These are phyloP conservation scores for Fragosphaeria purpurea DNA, from an alignment of 2,329 filamentous ascomycete genomes.

Conservation along the genomic window DNA sequence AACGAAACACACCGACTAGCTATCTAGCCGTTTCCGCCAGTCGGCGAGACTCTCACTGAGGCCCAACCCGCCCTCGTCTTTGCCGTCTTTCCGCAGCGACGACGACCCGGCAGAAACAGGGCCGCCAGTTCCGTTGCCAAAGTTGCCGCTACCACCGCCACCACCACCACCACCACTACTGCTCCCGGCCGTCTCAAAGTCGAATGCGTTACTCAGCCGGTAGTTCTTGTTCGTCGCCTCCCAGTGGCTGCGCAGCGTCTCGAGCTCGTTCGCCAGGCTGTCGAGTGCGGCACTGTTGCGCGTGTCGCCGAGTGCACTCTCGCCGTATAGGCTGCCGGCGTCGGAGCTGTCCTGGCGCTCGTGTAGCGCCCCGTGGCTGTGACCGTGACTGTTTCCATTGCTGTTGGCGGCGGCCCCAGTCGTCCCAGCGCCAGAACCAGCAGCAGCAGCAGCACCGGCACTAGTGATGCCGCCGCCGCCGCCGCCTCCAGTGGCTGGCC, in stretches of 20 bases:
- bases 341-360: conserved; percentile 47
- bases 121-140: not conserved
- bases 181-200: conserved; percentile 52
- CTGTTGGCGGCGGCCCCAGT: conserved; percentile 20
- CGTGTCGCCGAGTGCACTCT: conserved; percentile 38
- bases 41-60: conserved; percentile 65
- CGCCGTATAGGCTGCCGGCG: conserved; percentile 52
- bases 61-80: conserved; percentile 34
- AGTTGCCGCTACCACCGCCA: conserved; percentile 8
- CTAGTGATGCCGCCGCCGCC: too few relatives aligned
- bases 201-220: conserved; percentile 78
- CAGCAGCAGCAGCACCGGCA: too few relatives aligned
- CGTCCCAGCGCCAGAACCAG: too few relatives aligned
- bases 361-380: conserved; percentile 25
- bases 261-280: conserved; percentile 82
- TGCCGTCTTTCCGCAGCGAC: conserved; percentile 20
- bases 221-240: conserved; percentile 94
- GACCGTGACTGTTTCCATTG: conserved; percentile 21
- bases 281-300: conserved; percentile 66
- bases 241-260: conserved; percentile 85
- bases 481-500: too few relatives aligned
- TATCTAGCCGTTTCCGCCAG: conserved; percentile 70
- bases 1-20: conserved; percentile 4
- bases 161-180: not conserved
- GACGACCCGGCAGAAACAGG: not conserved